Evolutionary conservation across 2,329 filamentous ascomycete species (phyloP), one percentile per base, ranked within the genome.

Genomic region (Bipolaris victoriae): DNA sequence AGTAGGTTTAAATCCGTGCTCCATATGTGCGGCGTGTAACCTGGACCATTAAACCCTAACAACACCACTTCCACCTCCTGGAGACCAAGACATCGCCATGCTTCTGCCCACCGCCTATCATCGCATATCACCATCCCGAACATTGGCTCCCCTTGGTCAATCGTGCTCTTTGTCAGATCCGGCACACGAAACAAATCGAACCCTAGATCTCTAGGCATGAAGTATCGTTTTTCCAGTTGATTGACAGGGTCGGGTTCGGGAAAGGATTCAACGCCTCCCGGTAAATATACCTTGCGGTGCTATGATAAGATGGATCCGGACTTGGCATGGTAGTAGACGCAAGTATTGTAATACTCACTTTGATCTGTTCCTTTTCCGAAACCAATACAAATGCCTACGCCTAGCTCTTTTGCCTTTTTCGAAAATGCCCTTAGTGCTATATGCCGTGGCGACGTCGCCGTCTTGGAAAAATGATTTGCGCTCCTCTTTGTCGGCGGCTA

Each of bases 91-190:
- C 74, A 75, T 22, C 82, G 71, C 82, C 82, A 84, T 3, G 76
- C 77, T 62, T 84, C 82, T 0, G 79, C 74, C 83, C 82, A 84
- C 11, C 82, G 73, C 5, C 82, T 68, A 66, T 84, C 82, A 60
- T 84, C 84, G 70, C 82, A 84, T 55, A 84, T 83, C 70, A 84
- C 77, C 81, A 83, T 83, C 10, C 83, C 74, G 31, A 83, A 54
- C 40, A 84, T 82, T 3, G 81, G 79, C 60, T 84, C 81, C 0
- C 79, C 79, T 20, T 71, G 72, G 2, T 69, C 67, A 11, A 52
- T 24, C 9, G 50, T 47, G 3, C 44, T 39, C 0, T 72, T 71
- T 2, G 53, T 48, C 0, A 64, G 63, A 40, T 58, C 65, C 1
- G 66, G 45, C 58, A 72, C 55, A 69, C 58, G 58, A 36, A 63